Conservation (phyloP, 2,329 filamentous ascomycete genomes). For the Thielaviopsis punctulata region DNA sequence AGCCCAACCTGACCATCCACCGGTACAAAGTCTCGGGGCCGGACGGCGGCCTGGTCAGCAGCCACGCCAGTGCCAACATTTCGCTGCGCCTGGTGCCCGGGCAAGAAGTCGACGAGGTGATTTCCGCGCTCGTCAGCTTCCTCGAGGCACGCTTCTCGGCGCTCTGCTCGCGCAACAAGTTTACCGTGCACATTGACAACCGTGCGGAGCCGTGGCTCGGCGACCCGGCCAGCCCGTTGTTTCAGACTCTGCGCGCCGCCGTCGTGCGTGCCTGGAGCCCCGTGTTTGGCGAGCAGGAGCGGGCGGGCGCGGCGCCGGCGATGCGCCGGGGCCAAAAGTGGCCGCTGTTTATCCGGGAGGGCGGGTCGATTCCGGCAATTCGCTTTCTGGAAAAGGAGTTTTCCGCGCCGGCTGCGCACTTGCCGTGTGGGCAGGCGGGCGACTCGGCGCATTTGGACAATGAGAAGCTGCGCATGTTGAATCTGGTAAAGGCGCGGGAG, state of each 20-base stretch:
- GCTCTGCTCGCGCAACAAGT: conserved; percentile 63
- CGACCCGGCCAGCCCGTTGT: conserved; percentile 78
- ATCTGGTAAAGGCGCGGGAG: conserved; percentile 78
- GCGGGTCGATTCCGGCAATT: conserved; percentile 87
- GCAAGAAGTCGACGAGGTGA: conserved; percentile 69
- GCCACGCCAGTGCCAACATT: conserved; percentile 71
- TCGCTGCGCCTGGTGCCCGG: conserved; percentile 87
- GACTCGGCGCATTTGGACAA: conserved; percentile 91
- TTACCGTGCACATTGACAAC: conserved; percentile 76
- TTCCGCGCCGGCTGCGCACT: conserved; percentile 70
- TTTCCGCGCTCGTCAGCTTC: conserved; percentile 47
- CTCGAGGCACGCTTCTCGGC: conserved; percentile 52
- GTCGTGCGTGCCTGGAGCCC: conserved; percentile 72
- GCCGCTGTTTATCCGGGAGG: conserved; percentile 75
- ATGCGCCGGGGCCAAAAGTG: conserved; percentile 30
- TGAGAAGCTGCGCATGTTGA: conserved; percentile 73
- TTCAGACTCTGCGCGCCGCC: conserved; percentile 70
- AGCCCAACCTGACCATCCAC: conserved; percentile 87
- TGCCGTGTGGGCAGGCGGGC: conserved; percentile 88
- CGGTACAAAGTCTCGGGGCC: conserved; percentile 83
- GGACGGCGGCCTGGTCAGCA: conserved; percentile 81
- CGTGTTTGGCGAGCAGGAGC: conserved; percentile 21
- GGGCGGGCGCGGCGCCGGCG: conserved; percentile 8
- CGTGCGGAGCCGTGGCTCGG: conserved; percentile 93
- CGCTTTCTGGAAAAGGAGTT: conserved; percentile 92